Conservation (phyloP, 140 eudicot genomes). For the Erigeron philadelphicus region DNA sequence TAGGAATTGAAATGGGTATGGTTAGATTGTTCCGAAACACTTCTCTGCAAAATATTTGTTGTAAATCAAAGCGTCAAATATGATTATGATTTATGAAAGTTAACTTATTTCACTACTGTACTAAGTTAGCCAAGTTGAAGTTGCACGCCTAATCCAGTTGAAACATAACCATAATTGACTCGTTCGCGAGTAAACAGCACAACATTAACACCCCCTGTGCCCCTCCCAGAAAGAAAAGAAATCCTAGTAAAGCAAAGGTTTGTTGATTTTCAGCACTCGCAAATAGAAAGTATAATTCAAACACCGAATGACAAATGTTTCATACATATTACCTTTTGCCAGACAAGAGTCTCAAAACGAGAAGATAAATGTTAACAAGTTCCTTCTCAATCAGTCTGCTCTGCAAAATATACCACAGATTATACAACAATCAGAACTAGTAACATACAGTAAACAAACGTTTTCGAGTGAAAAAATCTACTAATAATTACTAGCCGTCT, state of each 20-base stretch:
- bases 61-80: neutral
- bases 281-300: neutral
- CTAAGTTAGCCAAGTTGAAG: no score
- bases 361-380: neutral
- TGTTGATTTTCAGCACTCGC: neutral
- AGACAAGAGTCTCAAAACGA: constrained; percentile 2
- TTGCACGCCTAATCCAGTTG: no score
- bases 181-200: no score
- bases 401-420: neutral
- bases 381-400: neutral
- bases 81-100: neutral
- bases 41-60: neutral
- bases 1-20: neutral
- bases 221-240: neutral
- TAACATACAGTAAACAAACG: neutral
- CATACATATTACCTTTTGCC: neutral
- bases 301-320: neutral
- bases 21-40: neutral
- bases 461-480: neutral
- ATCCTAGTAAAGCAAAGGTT: neutral
- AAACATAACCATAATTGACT: no score
- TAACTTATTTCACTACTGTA: no score
- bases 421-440: neutral
- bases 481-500: neutral
- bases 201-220: no score